Evolutionary conservation across 2,329 filamentous ascomycete genomes (phyloP), one percentile per base, ranked within the genome.

Genomic region (Pezicula radicicola): DNA sequence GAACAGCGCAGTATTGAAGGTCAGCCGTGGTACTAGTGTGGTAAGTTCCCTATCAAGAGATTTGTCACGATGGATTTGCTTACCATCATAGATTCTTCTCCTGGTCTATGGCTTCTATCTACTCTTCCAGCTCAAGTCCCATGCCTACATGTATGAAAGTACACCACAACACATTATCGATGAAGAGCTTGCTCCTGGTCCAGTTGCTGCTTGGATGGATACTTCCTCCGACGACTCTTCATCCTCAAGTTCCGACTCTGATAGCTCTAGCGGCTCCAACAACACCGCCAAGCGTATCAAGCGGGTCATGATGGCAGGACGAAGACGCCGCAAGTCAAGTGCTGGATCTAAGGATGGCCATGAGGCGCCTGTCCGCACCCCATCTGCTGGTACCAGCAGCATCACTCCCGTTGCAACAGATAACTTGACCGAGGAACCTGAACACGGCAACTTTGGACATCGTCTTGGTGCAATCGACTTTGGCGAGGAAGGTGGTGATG

Each of bases 131-230:
- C 81, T 96, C 55, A 95, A 95, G 71, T 94, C 91, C 1, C 91
- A 96, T 66, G 81, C 89, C 8, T 96, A 95, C 72, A 85, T 96
- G 75, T 96, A 96, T 62, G 88, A 91, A 69, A 94, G 91, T 59
- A 96, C 89, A 5, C 92, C 92, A 9, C 91, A 96, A 71, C 87
- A 92, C 61, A 88, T 95, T 54, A 94, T 97, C 57, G 92, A 97
- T 60, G 91, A 94, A 63, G 92, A 96, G 67, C 86, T 90, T 0
- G 87, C 90, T 43, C 92, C 92, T 19, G 92, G 92, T 57, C 86
- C 94, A 1, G 80, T 92, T 12, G 88, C 88, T 16, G 88, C 88
- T 30, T 89, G 93, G 71, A 80, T 96, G 63, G 88, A 94, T 57
- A 84, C 84, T 0, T 89, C 86, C 59, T 80, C 77, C 1, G 77